phyloP scores from a whole-genome alignment of 2,329 filamentous ascomycete species.

The Rachicladosporium sp. region DNA sequence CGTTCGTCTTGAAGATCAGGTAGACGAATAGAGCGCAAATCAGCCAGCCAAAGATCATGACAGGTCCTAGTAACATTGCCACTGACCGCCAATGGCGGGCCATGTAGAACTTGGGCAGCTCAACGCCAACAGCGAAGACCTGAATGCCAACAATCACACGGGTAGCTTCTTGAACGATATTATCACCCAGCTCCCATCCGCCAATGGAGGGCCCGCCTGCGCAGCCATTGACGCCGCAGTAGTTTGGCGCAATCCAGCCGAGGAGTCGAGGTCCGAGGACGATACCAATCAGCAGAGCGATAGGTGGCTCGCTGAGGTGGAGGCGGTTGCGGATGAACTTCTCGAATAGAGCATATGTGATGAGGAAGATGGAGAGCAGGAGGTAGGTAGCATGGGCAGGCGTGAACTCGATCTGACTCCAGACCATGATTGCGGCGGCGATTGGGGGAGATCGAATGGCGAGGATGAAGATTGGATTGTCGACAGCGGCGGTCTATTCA shows the following conservation, averaged over 20 bases:
- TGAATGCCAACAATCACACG: conserved; percentile 37
- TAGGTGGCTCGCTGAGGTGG: conserved; percentile 37
- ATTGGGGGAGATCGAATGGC: no score
- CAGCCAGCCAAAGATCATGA: conserved; percentile 40
- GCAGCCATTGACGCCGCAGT: conserved; percentile 22
- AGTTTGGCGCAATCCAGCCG: conserved; percentile 28
- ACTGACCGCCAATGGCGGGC: conserved; percentile 40
- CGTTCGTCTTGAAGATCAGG: conserved; percentile 34
- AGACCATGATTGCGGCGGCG: conserved; percentile 11
- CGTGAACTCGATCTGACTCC: conserved; percentile 35
- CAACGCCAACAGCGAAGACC: conserved; percentile 26
- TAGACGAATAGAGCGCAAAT: conserved; percentile 36
- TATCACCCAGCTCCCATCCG: conserved; percentile 32
- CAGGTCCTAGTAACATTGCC: conserved; percentile 37
- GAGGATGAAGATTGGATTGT: no score
- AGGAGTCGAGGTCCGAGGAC: conserved; percentile 30
- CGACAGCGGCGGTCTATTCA: no score
- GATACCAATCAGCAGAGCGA: conserved; percentile 35
- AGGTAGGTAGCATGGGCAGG: conserved; percentile 35
- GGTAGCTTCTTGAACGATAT: conserved; percentile 29
- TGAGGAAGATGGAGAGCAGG: conserved; percentile 32
- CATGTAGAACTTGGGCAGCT: conserved; percentile 34
- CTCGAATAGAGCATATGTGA: conserved; percentile 35
- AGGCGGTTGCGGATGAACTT: conserved; percentile 35
- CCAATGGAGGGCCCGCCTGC: conserved; percentile 8